Percentiles rank a stretch among this genome's conserved stretches.
phyloP scores from a whole-genome alignment of 1,139 yeast species.

The Blastobotrys indianensis region DNA sequence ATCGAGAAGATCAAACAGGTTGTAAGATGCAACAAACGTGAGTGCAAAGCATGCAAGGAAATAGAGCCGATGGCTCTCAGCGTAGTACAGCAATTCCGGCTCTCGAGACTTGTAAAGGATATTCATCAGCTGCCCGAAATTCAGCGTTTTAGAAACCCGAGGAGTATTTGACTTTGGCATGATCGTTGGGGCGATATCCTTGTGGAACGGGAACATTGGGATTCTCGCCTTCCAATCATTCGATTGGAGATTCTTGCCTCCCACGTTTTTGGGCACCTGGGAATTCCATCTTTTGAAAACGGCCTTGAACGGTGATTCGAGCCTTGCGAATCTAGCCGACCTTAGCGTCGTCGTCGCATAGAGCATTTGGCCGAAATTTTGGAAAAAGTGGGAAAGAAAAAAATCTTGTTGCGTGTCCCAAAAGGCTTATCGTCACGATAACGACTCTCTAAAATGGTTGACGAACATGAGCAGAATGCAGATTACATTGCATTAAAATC shows the following conservation, averaged over 20 bases:
- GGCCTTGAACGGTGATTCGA: background rate
- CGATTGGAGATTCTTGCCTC: slow-evolving; percentile 23
- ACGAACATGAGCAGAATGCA: slow-evolving; percentile 21
- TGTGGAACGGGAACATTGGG: slow-evolving; percentile 59
- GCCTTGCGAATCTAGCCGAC: no score
- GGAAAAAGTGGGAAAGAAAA: no score
- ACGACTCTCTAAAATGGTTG: background rate
- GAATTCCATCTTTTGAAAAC: slow-evolving; percentile 13
- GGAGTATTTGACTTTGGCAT: slow-evolving; percentile 54
- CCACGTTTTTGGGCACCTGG: slow-evolving; percentile 24
- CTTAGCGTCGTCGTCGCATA: no score
- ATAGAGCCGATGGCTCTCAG: slow-evolving; percentile 76
- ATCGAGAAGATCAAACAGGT: slow-evolving; percentile 53
- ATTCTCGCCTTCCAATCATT: slow-evolving; percentile 32
- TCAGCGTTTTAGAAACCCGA: slow-evolving; percentile 51
- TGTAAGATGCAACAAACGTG: slow-evolving; percentile 64
- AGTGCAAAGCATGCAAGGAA: slow-evolving; percentile 64
- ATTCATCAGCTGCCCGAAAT: slow-evolving; percentile 59
- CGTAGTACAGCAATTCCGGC: slow-evolving; percentile 75
- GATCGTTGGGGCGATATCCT: slow-evolving; percentile 61
- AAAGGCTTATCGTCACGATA: background rate
- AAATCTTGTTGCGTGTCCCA: no score
- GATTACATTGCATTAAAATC: slow-evolving; percentile 32
- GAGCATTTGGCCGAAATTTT: no score
- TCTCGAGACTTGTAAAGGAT: slow-evolving; percentile 50